Percentiles rank a stretch among this genome's conserved stretches.
phyloP scores from a whole-genome alignment of 768 basidiomycete species.

The Lentinus tigrinus region DNA sequence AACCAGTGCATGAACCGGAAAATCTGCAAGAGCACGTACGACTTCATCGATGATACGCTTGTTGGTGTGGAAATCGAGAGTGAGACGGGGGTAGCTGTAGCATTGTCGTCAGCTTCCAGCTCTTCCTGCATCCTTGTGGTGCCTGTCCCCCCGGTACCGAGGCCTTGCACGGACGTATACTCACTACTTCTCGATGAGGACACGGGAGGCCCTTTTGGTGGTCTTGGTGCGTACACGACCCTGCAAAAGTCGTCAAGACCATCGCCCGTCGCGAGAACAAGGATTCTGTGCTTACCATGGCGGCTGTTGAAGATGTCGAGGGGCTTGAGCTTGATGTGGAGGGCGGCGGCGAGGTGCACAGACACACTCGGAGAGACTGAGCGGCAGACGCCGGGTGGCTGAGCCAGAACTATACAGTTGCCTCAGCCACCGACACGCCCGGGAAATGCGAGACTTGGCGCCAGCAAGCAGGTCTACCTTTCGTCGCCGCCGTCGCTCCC shows the following conservation, averaged over 20 bases:
- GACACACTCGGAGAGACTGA: conserved; percentile 2
- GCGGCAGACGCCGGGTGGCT: conserved; percentile 33
- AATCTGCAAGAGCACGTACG: conserved; percentile 44
- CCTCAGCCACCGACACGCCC: conserved; percentile 20
- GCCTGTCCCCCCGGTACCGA: neutral
- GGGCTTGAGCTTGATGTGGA: conserved; percentile 25
- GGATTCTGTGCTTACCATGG: conserved; percentile 11
- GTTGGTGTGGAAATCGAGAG: conserved; percentile 99
- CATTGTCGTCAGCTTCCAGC: conserved; percentile 1
- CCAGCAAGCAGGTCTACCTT: conserved; percentile 5
- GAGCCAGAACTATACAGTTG: conserved; percentile 36
- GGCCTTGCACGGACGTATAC: conserved; percentile 29
- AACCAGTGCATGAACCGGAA: neutral
- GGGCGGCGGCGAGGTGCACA: conserved; percentile 19
- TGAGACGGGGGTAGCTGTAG: conserved; percentile 92
- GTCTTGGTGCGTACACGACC: conserved; percentile 99
- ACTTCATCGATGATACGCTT: conserved; percentile 99
- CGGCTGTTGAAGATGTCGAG: conserved; percentile 21
- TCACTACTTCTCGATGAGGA: conserved; percentile 99
- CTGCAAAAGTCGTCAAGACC: conserved; percentile 40
- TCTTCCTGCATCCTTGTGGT: neutral
- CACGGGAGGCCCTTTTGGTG: conserved; percentile 98
- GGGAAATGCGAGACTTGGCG: conserved; percentile 2
- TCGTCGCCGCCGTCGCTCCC: conserved; percentile 16
- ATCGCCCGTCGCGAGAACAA: neutral